A percentile compares a stretch with the other conserved stretches of the same genome.
Evolutionary conservation across 768 basidiomycete species (phyloP).

Genomic region (Termitomyces sp.): DNA sequence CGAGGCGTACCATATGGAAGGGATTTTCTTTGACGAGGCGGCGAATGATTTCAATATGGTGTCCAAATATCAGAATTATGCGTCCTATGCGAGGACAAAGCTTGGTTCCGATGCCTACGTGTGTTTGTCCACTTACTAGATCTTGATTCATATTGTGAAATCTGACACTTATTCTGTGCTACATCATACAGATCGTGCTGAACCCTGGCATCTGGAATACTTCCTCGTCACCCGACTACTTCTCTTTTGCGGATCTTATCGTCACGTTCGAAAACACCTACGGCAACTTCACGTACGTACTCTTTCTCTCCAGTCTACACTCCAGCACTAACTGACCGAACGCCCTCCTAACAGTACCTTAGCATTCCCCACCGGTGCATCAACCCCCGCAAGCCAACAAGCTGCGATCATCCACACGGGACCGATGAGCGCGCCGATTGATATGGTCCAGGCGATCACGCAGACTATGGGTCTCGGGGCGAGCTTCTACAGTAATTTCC

Average conservation of each 20-base stretch:
- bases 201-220: neutral
- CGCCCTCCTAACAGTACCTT: constrained; percentile 15
- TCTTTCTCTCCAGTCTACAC: neutral
- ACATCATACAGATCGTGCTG: neutral
- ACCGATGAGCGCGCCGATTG: constrained; percentile 21
- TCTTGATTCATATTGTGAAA: neutral
- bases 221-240: neutral
- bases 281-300: constrained; percentile 22
- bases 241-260: constrained; percentile 17
- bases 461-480: constrained; percentile 21
- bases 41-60: constrained; percentile 12
- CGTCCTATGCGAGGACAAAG: constrained; percentile 11
- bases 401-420: constrained; percentile 28
- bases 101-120: constrained; percentile 12
- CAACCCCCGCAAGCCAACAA: constrained; percentile 22
- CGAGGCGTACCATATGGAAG: constrained; percentile 24
- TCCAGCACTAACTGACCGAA: neutral
- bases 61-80: constrained; percentile 21
- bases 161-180: neutral
- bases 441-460: constrained; percentile 11
- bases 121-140: constrained; percentile 8
- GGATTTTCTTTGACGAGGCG: constrained; percentile 37
- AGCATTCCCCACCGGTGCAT: constrained; percentile 14
- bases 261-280: constrained; percentile 26
- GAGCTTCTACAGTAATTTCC: constrained; percentile 28